phyloP scores from a whole-genome alignment of 805 yeast genomes.

The Candida xyloterini region DNA sequence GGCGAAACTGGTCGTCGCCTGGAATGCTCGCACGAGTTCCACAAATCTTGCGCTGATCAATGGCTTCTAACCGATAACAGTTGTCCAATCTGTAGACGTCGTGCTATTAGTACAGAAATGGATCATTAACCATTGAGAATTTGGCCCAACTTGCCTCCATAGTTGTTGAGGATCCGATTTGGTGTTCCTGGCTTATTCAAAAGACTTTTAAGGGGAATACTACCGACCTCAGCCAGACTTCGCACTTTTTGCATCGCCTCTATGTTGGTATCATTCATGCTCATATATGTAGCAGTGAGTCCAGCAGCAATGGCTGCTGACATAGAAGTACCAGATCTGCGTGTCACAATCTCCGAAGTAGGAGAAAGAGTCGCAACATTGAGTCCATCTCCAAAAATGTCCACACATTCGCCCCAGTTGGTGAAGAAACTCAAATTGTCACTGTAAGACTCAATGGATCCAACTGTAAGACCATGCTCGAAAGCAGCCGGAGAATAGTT shows the following conservation, averaged over 20 bases:
- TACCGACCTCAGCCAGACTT: constrained; percentile 16
- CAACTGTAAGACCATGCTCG: constrained; percentile 38
- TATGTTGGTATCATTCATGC: constrained; percentile 35
- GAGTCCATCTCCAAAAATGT: constrained; percentile 49
- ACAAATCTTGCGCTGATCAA: constrained; percentile 53
- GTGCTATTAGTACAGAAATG: constrained; percentile 30
- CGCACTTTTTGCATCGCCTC: constrained; percentile 34
- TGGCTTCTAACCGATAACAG: constrained; percentile 53
- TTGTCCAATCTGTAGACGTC: constrained; percentile 56
- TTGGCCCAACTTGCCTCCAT: constrained; percentile 20
- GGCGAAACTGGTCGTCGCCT: constrained; percentile 48
- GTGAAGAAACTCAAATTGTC: constrained; percentile 38
- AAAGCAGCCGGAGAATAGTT: constrained; percentile 46
- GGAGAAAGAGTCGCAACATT: constrained; percentile 41
- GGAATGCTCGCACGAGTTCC: constrained; percentile 51
- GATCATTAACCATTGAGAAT: constrained; percentile 12
- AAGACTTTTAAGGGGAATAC: constrained; percentile 13
- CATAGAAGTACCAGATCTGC: constrained; percentile 48
- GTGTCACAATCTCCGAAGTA: constrained; percentile 29
- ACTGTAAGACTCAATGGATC: constrained; percentile 35
- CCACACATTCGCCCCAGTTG: constrained; percentile 54
- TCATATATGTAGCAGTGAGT: constrained; percentile 42
- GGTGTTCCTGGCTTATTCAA: constrained; percentile 16
- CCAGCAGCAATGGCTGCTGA: constrained; percentile 47
- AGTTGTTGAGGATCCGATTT: constrained; percentile 23